phyloP scores from a whole-genome alignment of 2,329 filamentous ascomycete species.

The Alternaria ethzedia region DNA sequence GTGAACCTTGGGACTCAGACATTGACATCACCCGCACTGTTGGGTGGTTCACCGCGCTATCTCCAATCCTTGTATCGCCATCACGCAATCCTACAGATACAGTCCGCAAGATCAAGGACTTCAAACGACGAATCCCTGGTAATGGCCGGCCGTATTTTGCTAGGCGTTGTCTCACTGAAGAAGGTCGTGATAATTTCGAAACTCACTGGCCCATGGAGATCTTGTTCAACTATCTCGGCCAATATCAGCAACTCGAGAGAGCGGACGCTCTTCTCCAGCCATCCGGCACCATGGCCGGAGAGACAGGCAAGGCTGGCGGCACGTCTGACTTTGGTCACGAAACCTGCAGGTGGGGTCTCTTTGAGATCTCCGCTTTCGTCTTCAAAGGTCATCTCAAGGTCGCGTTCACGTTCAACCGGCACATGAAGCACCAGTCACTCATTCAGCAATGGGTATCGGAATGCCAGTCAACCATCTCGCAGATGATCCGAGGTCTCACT shows the following conservation, averaged over 20 bases:
- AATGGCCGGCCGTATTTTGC: slow-evolving; percentile 57
- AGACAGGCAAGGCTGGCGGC: slow-evolving; percentile 53
- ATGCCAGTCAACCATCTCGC: slow-evolving; percentile 45
- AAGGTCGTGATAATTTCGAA: slow-evolving; percentile 36
- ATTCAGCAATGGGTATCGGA: slow-evolving; percentile 54
- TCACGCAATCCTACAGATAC: slow-evolving; percentile 52
- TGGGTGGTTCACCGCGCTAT: slow-evolving; percentile 65
- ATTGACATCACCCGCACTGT: slow-evolving; percentile 64
- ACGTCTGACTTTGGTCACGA: slow-evolving; percentile 53
- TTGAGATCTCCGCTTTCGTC: slow-evolving; percentile 61
- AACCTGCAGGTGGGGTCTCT: slow-evolving; percentile 57
- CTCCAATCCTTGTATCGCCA: slow-evolving; percentile 50
- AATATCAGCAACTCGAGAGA: slow-evolving; percentile 56
- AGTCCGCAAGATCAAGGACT: slow-evolving; percentile 63
- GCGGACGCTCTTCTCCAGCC: slow-evolving; percentile 53
- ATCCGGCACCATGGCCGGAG: slow-evolving; percentile 55
- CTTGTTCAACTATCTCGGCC: slow-evolving; percentile 64
- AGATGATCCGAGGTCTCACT: slow-evolving; percentile 35
- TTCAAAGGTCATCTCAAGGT: slow-evolving; percentile 56
- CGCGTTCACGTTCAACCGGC: slow-evolving; percentile 58
- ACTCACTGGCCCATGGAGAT: slow-evolving; percentile 61
- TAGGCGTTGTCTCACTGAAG: slow-evolving; percentile 33
- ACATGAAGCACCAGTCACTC: slow-evolving; percentile 54
- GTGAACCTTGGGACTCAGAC: slow-evolving; percentile 50
- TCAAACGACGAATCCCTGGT: slow-evolving; percentile 46